phyloP scores from a whole-genome alignment of 2,329 filamentous ascomycete species.

The Triangularia setosa region DNA sequence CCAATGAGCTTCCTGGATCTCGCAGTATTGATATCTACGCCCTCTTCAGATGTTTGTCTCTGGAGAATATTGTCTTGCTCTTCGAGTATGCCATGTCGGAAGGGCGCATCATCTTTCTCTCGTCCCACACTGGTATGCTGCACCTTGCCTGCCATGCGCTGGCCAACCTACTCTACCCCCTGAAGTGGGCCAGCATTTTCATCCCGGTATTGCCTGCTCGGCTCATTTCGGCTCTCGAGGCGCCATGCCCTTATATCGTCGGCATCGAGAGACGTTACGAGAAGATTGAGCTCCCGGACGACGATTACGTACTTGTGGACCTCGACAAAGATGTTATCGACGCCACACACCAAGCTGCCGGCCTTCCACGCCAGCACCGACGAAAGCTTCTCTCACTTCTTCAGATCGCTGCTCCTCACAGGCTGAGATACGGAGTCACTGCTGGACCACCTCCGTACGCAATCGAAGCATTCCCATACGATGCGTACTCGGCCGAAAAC shows the following conservation, averaged over 20 bases:
- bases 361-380: conserved; percentile 81
- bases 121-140: conserved; percentile 93
- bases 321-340: conserved; percentile 88
- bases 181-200: conserved; percentile 91
- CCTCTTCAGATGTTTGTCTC: conserved; percentile 81
- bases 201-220: conserved; percentile 87
- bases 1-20: conserved; percentile 88
- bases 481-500: conserved; percentile 86
- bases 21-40: conserved; percentile 90
- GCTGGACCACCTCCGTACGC: conserved; percentile 90
- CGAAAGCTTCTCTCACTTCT: conserved; percentile 85
- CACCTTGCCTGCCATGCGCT: conserved; percentile 89
- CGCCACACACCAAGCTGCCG: conserved; percentile 70
- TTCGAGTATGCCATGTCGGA: conserved; percentile 93
- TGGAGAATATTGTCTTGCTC: conserved; percentile 86
- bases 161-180: conserved; percentile 77
- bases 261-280: conserved; percentile 93
- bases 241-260: conserved; percentile 94
- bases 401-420: conserved; percentile 85
- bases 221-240: conserved; percentile 84
- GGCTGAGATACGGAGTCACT: conserved; percentile 78
- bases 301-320: conserved; percentile 94
- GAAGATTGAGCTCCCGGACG: conserved; percentile 78
- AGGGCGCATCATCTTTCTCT: conserved; percentile 92
- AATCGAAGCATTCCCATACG: conserved; percentile 85